Base-by-base conservation (phyloP, 805 yeast species). In the Tetrapisispora iriomotensis region DNA sequence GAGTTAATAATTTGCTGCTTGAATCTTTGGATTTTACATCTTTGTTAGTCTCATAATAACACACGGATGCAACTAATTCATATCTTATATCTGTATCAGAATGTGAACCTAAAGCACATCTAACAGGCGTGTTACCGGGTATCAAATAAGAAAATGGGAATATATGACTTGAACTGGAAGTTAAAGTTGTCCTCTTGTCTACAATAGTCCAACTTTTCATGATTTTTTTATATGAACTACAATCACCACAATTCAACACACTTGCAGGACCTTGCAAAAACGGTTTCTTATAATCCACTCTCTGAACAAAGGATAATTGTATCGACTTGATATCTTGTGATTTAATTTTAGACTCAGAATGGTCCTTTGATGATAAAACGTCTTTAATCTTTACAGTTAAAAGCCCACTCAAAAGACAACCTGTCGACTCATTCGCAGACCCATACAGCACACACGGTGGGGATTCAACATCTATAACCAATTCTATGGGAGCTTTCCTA, bases 401-500 rank as follows among this genome's bases (percentile, higher is more conserved):
- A 7, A 85, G 66, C 0, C 98, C 99, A 25, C 88, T 76, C 23
- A 92, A 65, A 19, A 90, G 69, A 6, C 95, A 82, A 1, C 99
- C 98, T 0, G 94, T 71, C 1, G 92, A 77, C 43, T 84, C 92
- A 7, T 63, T 59, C 3, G 88, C 82, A 0, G 71, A 61, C 0
- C 98, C 98, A 54, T 83, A 90, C 39, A 92, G 64, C 33, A 85
- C 75, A 28, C 88, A 71, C 0, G 99, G 98, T 1, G 97, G 97
- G 2, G 94, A 79, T 56, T 92, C 99, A 18, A 92, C 66, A 32
- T 70, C 68, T 24, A 88, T 70, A 1, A 76, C 53, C 9, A 84
- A 60, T 25, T 70, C 66, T 28, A 72, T 58, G 1, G 73, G 71
- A 26, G 59, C 58, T 5, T 3, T 23, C n/a, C 29, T 23, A 17